Evolutionary conservation across 2,329 filamentous ascomycete species (phyloP).

Genomic region (Diaporthe humulicola): DNA sequence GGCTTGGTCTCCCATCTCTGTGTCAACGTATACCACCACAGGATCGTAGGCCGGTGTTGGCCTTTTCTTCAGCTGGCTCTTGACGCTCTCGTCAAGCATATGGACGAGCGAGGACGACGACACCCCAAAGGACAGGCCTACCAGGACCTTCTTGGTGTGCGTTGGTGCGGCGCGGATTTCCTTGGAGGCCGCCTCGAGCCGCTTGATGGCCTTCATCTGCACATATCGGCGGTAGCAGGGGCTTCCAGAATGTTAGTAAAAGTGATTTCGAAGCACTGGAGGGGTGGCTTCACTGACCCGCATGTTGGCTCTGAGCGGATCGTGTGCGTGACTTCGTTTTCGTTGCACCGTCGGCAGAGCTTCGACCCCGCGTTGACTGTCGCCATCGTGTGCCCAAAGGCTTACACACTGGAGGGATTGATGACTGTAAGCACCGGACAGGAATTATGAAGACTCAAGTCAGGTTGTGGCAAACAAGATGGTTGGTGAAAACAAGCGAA

Average conservation of each 20-base stretch:
- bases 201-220: constrained; percentile 83
- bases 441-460: neutral
- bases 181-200: constrained; percentile 66
- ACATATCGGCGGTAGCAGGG: constrained; percentile 85
- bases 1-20: constrained; percentile 49
- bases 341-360: constrained; percentile 69
- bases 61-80: constrained; percentile 74
- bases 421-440: neutral
- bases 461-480: neutral
- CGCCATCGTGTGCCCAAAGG: constrained; percentile 29
- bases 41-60: constrained; percentile 78
- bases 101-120: constrained; percentile 85
- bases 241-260: constrained; percentile 53
- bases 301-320: constrained; percentile 73
- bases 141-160: constrained; percentile 68
- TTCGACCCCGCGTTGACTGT: constrained; percentile 39
- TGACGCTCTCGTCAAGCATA: constrained; percentile 78
- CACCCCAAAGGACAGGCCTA: constrained; percentile 86
- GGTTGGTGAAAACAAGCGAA: neutral
- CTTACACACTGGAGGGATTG: too few relatives aligned
- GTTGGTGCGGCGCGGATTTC: constrained; percentile 57
- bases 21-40: constrained; percentile 69
- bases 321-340: constrained; percentile 61
- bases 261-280: neutral
- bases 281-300: constrained; percentile 57